These are phyloP conservation scores for Aphanomyces invadans DNA, from an alignment of 352 stramenopile species.

Conservation along the genomic window DNA sequence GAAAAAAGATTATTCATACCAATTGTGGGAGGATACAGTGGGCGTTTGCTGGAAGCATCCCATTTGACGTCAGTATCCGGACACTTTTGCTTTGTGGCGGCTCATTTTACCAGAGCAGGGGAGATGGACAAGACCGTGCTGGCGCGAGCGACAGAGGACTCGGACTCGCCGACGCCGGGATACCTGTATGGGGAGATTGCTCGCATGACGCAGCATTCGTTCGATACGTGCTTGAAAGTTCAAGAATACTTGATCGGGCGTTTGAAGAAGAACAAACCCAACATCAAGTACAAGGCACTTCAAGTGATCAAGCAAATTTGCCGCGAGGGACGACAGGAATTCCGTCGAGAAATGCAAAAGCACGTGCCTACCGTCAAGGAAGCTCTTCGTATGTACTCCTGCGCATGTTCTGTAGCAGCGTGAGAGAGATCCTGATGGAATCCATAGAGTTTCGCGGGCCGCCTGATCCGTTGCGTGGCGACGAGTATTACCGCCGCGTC, in stretches of 20 bases:
- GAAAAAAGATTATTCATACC: no score
- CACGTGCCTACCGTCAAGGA: slow-evolving; percentile 89
- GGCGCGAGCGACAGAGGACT: slow-evolving; percentile 88
- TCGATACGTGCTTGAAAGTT: slow-evolving; percentile 85
- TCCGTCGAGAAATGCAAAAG: slow-evolving; percentile 89
- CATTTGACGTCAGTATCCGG: slow-evolving; percentile 11
- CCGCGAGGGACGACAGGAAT: slow-evolving; percentile 80
- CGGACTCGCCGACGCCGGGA: slow-evolving; percentile 90
- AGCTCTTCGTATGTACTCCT: slow-evolving; percentile 60
- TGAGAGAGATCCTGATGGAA: slow-evolving; percentile 5
- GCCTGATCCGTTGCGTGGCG: slow-evolving; percentile 89
- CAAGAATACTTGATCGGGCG: slow-evolving; percentile 86
- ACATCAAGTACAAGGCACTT: slow-evolving; percentile 92
- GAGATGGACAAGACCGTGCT: slow-evolving; percentile 91
- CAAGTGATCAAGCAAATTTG: slow-evolving; percentile 91
- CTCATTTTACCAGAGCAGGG: slow-evolving; percentile 18
- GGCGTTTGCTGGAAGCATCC: slow-evolving; percentile 3
- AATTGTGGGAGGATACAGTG: no score
- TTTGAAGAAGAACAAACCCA: slow-evolving; percentile 93
- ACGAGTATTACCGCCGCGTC: slow-evolving; percentile 91
- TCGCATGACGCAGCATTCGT: slow-evolving; percentile 88
- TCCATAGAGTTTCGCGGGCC: slow-evolving; percentile 80
- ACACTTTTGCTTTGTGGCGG: background rate
- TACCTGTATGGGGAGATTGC: slow-evolving; percentile 96
- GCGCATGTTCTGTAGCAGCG: background rate